Evolutionary conservation across 1,284 basidiomycete genomes (phyloP).

Genomic region (Trametes polyzona): DNA sequence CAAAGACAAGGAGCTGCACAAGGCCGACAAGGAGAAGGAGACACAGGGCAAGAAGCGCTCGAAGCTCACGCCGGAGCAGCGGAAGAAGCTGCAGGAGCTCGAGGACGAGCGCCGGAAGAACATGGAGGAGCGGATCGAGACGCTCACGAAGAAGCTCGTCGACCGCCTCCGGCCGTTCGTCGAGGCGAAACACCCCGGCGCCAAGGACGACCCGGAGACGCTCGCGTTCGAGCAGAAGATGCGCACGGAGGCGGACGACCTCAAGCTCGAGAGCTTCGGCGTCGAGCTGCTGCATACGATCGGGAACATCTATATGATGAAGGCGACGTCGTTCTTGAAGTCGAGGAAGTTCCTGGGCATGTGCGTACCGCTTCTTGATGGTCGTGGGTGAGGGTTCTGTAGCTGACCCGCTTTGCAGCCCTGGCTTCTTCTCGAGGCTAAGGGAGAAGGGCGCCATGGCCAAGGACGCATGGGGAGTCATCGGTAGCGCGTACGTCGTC

Average conservation of each 20-base stretch:
- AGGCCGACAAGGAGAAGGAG: constrained; percentile 26
- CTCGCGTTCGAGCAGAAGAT: constrained; percentile 78
- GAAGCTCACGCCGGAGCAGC: constrained; percentile 84
- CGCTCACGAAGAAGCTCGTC: constrained; percentile 76
- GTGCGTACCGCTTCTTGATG: constrained; percentile 58
- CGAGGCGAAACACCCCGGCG: constrained; percentile 88
- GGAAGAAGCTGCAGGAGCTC: constrained; percentile 78
- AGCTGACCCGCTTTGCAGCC: constrained; percentile 49
- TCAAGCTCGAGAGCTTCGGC: constrained; percentile 98
- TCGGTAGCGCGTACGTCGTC: constrained; percentile 81
- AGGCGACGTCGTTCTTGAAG: constrained; percentile 92
- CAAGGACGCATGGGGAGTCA: constrained; percentile 93
- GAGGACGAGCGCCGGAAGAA: constrained; percentile 81
- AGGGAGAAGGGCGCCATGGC: constrained; percentile 95
- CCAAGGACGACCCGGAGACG: constrained; percentile 85
- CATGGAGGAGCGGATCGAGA: constrained; percentile 77
- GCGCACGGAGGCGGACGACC: constrained; percentile 88
- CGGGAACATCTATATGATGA: constrained; percentile 90
- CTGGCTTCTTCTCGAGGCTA: constrained; percentile 91
- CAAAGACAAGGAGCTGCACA: constrained; percentile 12
- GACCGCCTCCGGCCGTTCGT: constrained; percentile 88
- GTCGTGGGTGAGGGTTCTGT: not conserved
- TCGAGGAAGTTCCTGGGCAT: constrained; percentile 89
- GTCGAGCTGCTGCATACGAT: constrained; percentile 91
- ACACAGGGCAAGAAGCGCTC: constrained; percentile 48